A percentile compares a stretch with the other conserved stretches of the same genome.
Conservation (phyloP, 148 eudicot genomes). For the Chenopodium album region DNA sequence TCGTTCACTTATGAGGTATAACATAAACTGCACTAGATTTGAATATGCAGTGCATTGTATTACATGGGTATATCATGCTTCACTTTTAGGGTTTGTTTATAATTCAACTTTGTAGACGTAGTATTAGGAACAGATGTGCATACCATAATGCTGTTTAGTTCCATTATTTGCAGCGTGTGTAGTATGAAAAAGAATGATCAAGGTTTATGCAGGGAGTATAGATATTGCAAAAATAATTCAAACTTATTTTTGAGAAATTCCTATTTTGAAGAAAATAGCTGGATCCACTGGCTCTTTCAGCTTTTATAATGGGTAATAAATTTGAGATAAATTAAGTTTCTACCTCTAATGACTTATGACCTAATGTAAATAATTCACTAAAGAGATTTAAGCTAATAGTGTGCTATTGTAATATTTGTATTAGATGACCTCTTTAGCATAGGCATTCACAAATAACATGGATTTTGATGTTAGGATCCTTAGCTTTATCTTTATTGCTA, state of each 20-base stretch:
- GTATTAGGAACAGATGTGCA: not conserved
- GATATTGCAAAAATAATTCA: not conserved
- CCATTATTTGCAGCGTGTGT: not conserved
- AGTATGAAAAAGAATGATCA: not conserved
- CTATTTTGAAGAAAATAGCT: not conserved
- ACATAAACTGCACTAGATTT: not conserved
- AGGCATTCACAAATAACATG: not conserved
- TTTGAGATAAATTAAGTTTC: not conserved
- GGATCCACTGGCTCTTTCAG: not conserved
- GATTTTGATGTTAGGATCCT: not conserved
- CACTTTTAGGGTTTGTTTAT: not conserved
- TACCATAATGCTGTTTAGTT: not conserved
- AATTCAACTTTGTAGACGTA: not conserved
- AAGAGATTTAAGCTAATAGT: not conserved
- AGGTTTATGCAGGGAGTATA: not conserved
- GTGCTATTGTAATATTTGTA: not conserved
- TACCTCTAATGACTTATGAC: not conserved
- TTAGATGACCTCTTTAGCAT: not conserved
- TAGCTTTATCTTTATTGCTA: not conserved
- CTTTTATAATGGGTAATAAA: not conserved
- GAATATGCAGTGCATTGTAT: not conserved
- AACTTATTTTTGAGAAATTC: not conserved
- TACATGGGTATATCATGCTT: not conserved
- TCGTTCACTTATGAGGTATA: conserved; percentile 90
- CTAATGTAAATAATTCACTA: not conserved